A percentile compares a stretch with the other conserved stretches of the same genome.
Conservation (phyloP, 495 filamentous ascomycete species). For the Hypomontagnella monticulosa region DNA sequence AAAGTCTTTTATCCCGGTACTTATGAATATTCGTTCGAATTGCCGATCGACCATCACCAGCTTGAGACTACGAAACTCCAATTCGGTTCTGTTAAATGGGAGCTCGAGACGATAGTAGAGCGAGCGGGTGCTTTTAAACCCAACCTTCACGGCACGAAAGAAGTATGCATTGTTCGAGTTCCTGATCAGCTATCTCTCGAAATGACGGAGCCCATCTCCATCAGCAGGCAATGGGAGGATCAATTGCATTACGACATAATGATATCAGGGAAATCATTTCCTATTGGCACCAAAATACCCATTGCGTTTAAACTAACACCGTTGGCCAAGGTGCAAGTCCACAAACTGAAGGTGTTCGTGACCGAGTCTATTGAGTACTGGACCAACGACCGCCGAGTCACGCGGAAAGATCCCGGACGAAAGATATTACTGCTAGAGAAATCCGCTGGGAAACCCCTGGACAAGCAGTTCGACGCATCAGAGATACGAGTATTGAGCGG, state of each 20-base stretch:
- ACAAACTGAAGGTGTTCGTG: slow-evolving; percentile 93
- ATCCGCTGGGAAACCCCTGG: slow-evolving; percentile 79
- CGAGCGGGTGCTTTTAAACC: slow-evolving; percentile 91
- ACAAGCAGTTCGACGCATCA: slow-evolving; percentile 80
- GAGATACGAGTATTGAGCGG: slow-evolving; percentile 82
- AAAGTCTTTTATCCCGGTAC: slow-evolving; percentile 88
- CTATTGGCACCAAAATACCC: slow-evolving; percentile 88
- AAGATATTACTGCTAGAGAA: slow-evolving; percentile 94
- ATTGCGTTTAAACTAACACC: slow-evolving; percentile 98
- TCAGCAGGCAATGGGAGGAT: slow-evolving; percentile 97
- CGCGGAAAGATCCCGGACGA: slow-evolving; percentile 82
- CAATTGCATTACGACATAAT: slow-evolving; percentile 99
- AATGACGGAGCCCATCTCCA: slow-evolving; percentile 94
- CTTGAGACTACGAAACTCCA: slow-evolving; percentile 93
- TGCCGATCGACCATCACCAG: slow-evolving; percentile 90
- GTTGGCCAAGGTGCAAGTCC: slow-evolving; percentile 94
- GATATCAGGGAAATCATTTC: slow-evolving; percentile 98
- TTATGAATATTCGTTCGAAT: slow-evolving; percentile 94
- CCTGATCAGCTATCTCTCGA: slow-evolving; percentile 93
- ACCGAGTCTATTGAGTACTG: slow-evolving; percentile 96
- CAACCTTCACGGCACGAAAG: slow-evolving; percentile 84
- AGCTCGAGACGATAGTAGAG: slow-evolving; percentile 87
- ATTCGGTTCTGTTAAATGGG: slow-evolving; percentile 87
- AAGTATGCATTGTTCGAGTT: slow-evolving; percentile 86
- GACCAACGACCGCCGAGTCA: slow-evolving; percentile 86